Evolutionary conservation across 768 basidiomycete species (phyloP), one percentile per base, ranked within the genome.

Genomic region (Daedaleopsis nitida): DNA sequence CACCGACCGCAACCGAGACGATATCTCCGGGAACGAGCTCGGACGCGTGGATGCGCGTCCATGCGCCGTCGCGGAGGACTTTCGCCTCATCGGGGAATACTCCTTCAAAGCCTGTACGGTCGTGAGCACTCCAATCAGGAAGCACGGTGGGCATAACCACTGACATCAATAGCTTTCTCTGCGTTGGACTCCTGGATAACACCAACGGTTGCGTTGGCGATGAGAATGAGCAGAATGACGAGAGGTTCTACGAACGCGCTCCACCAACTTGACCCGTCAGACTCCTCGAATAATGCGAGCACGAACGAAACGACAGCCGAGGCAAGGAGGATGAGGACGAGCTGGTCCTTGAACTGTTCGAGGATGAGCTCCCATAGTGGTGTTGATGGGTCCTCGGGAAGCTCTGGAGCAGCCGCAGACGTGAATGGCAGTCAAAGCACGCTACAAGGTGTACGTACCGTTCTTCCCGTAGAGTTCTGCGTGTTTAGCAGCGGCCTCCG

Each of bases 301-400:
- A 96, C 80, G 75, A 99, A 96, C 11, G 96, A 98, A 66, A 98
- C 83, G 48, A 92, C 87, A 13, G 96, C 96, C 1, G 95, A 97
- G 2, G 84, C 95, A 49, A 99, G 88, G 37, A 99, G 84, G 71
- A 99, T 98, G 64, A 99, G 88, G 44, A 99, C 96, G 32, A 99
- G 86, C 75, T 97, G 94, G 77, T 99, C 96, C 80, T 98, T 91
- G 83, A 99, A 99, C 77, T 99, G 96, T 67, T 97, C 95, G n/a
- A 99, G 82, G 61, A 99, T 89, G 62, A 98, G 86, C 71, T 93
- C 84, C 93, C 94, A 95, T 35, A 98, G 72, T 4, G 96, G 92
- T 5, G 96, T 97, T 3, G 92, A 78, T 0, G 92, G 89, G 11
- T 96, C 93, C 70, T 97, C 94, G 12, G 96, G 96, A 8, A 99